Base-by-base conservation (phyloP, 495 filamentous ascomycete species). In the Neurospora sp. region DNA sequence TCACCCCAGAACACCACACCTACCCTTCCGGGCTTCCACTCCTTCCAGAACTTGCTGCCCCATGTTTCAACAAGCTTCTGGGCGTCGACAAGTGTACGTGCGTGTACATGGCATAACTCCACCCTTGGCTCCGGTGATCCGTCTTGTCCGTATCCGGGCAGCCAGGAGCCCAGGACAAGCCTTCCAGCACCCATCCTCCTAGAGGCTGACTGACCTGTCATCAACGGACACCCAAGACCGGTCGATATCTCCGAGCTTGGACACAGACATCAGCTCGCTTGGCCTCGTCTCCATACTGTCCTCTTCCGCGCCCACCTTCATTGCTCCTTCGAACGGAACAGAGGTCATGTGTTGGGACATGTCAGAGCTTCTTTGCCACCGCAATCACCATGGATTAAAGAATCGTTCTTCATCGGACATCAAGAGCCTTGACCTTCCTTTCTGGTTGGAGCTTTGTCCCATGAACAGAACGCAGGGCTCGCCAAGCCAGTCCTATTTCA, bases 401-500 rank as follows among this genome's bases (percentile, higher is more conserved):
- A 31, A 66, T 27, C 27, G 14, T 66, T 66, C 27, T 66, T 37
- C 12, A 66, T 66, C 54, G 35, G 31, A 35, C 11, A 35, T 35
- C 54, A 7, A 35, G 27, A 66, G 54, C 54, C 14, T 66, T 9
- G 23, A 18, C 54, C 14, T 35, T 66, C 14, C 54, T 35, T 66
- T 35, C 14, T 35, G 54, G 23, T 62, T 16, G 23, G 23, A 31
- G 18, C 31, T 39, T 70, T 31, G 70, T 41, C 39, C 70, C 70
- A 71, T 20, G 20, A 39, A n/a, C 46, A 40, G 46, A 12, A 20
- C 49, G n/a, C 69, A 75, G 35, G 39, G 38, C 38, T 23, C 18
- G 60, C 37, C 72, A 49, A 71, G 69, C 49, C 39, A 72, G 72
- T 72, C 76, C 77, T 77, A 77, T 80, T 79, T 78, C 74, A 71